phyloP scores from a whole-genome alignment of 2,329 filamentous ascomycete genomes.

The Beauveria varroae region DNA sequence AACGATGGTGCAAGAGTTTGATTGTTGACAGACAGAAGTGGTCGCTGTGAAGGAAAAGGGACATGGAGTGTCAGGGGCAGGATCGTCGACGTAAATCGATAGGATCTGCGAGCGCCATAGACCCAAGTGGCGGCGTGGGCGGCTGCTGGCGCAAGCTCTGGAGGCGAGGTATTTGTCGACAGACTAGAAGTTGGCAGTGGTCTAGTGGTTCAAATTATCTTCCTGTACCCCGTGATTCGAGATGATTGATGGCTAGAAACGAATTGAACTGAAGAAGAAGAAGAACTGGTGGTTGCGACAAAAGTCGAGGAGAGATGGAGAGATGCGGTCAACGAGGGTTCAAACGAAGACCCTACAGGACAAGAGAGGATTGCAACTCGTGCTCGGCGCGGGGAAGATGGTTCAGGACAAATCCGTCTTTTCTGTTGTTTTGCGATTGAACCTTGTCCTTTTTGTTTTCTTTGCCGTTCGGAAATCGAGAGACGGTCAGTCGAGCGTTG shows the following conservation, averaged over 20 bases:
- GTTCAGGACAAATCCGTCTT: too few relatives aligned
- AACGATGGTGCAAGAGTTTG: not conserved
- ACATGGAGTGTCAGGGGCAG: slow-evolving; percentile 7
- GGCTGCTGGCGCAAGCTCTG: not conserved
- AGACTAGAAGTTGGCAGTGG: not conserved
- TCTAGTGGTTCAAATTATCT: not conserved
- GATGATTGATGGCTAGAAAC: not conserved
- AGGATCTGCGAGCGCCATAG: slow-evolving; percentile 8
- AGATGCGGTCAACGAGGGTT: not conserved
- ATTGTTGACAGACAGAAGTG: not conserved
- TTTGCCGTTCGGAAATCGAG: not conserved
- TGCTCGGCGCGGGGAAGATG: too few relatives aligned
- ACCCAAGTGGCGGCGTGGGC: not conserved
- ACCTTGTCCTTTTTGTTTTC: not conserved
- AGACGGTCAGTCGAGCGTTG: not conserved
- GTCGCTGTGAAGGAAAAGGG: not conserved
- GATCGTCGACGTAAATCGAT: slow-evolving; percentile 5
- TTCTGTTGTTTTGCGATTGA: not conserved
- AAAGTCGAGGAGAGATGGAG: not conserved
- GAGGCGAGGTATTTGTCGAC: not conserved
- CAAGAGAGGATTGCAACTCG: not conserved
- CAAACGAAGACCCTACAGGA: not conserved
- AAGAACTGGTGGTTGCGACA: not conserved
- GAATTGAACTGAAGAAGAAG: not conserved
- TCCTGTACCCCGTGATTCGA: not conserved